These are phyloP conservation scores for Oryza glaberrima DNA, from an alignment of 176 grass and related monocot species.

Conservation along the genomic window DNA sequence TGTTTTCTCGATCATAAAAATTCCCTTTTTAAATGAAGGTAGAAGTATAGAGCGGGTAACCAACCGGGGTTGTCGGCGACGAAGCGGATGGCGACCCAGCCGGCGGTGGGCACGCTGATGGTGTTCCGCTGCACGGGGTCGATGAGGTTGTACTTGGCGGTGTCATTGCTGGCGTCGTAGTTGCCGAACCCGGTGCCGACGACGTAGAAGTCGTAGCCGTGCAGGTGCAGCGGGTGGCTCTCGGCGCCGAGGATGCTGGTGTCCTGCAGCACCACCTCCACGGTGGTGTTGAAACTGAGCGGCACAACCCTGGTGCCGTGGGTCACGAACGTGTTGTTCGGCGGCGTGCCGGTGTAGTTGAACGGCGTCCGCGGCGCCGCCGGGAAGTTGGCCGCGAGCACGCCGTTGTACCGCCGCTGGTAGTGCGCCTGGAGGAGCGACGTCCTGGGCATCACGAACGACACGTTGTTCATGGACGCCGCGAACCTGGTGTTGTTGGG, in stretches of 20 bases:
- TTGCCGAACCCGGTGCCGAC: slow-evolving; percentile 64
- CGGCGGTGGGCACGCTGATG: slow-evolving; percentile 67
- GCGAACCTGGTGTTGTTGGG: slow-evolving; percentile 72
- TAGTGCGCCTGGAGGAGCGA: slow-evolving; percentile 75
- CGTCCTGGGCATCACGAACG: slow-evolving; percentile 62
- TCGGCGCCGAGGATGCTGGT: slow-evolving; percentile 45
- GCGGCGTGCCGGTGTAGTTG: slow-evolving; percentile 81
- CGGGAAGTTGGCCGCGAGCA: slow-evolving; percentile 57
- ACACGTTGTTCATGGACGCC: slow-evolving; percentile 75
- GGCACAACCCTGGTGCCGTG: slow-evolving; percentile 64
- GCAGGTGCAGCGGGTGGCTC: slow-evolving; percentile 83
- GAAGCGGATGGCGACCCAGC: slow-evolving; percentile 83
- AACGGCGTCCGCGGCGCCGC: slow-evolving; percentile 44
- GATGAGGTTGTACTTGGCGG: slow-evolving; percentile 58
- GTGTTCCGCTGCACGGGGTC: slow-evolving; percentile 82
- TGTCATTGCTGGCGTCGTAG: slow-evolving; percentile 51
- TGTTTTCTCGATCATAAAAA: no score
- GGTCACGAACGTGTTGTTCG: slow-evolving; percentile 74
- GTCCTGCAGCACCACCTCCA: slow-evolving; percentile 57
- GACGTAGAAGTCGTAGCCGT: slow-evolving; percentile 78
- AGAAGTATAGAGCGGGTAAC: background rate
- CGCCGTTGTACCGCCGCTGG: slow-evolving; percentile 50
- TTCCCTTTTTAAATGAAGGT: no score
- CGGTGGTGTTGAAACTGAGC: slow-evolving; percentile 53
- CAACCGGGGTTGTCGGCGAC: slow-evolving; percentile 73